Base-by-base conservation (phyloP, 805 yeast species). In the Gaillardinia entomophila region DNA sequence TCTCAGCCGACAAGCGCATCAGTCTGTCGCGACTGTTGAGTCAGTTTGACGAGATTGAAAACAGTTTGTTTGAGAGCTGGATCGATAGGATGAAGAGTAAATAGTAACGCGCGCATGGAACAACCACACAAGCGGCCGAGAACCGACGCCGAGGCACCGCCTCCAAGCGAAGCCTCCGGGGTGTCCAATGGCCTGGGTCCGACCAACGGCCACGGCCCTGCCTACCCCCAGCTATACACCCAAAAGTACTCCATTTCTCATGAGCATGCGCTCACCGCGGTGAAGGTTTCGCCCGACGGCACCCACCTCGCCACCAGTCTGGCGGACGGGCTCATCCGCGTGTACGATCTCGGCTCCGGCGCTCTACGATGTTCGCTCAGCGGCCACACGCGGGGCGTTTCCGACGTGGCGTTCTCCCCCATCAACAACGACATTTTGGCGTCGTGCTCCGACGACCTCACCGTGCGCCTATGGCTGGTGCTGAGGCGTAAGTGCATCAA, bases 371-470 rank as follows among this genome's bases (percentile, higher is more conserved):
- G 43, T 5, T 25, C 62, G 11, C 45, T 72, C 25, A 36, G 38
- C 7, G 89, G 88, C 1, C 95, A 90, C 51, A 53, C 73, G 2
- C 67, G 57, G 17, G 92, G 95, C 1, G 66, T 90, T 2, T 81
- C 89, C 11, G 88, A 81, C 38, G 45, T 92, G 1, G 72, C 75
- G 24, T 90, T 88, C 77, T 75, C 89, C 1, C 89, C 90, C 2
- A 52, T 62, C 26, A 80, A 83, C 51, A 71, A 82, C 10, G 62
- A 67, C 32, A 75, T 82, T 31, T 38, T 90, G 5, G 96, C 95
- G 1, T 75, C 95, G 0, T 92, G 82, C 1, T 82, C 95, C 0
- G 96, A 90, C 52, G 98, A 90, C 55, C 66, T 77, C 39, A 79
- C 94, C 0, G 69, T 88, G 6, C 67, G 88, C 25, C 60, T 92